Evolutionary conservation across 2,329 filamentous ascomycete species (phyloP), one percentile per base, ranked within the genome.

Genomic region (Pestalotiopsis sp.): DNA sequence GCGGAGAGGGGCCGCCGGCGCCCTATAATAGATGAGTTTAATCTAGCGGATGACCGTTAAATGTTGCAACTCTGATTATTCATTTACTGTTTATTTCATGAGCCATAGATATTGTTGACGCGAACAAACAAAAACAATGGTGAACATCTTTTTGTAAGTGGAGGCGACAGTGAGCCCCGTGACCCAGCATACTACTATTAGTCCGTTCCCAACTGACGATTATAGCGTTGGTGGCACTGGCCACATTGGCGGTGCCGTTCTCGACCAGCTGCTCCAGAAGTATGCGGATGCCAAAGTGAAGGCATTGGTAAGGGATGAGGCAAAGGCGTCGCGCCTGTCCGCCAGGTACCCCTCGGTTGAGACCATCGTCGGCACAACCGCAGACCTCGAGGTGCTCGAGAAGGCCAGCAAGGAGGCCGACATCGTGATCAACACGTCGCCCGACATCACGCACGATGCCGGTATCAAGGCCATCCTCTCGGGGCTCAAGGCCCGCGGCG

Each of bases 191-290:
- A 52, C 14, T 52, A 36, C 31, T 36, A 36, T n/a, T 52, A 52
- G 45, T 52, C 17, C 17, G 7, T 36, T 36, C 14, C 17, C 4
- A 41, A 12, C 61, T 64, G 11, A 64, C 39, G 20, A 11, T 31
- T 27, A 25, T 27, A 70, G 69, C 11, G 49, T 80, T 17, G 69
- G 69, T 57, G 69, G 27, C 14, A 73, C 70, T 7, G 72, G 72
- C 65, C 72, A 73, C 58, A 62, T 73, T 12, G 72, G 72, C n/a
- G 72, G 72, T 59, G 70, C 70, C 4, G 62, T 73, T 12, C 68
- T 73, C 25, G 68, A 73, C 52, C 69, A 68, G 45, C 49, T 72
- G 20, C 57, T 69, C 17, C 36, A 68, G 58, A 64, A 69, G 41
- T 41, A 69, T n/a, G 56, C 69, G 6, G 62, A 70, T 17, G 62